These are phyloP conservation scores for Phylloporus sp. DNA, from an alignment of 1,284 basidiomycete species.

Conservation along the genomic window DNA sequence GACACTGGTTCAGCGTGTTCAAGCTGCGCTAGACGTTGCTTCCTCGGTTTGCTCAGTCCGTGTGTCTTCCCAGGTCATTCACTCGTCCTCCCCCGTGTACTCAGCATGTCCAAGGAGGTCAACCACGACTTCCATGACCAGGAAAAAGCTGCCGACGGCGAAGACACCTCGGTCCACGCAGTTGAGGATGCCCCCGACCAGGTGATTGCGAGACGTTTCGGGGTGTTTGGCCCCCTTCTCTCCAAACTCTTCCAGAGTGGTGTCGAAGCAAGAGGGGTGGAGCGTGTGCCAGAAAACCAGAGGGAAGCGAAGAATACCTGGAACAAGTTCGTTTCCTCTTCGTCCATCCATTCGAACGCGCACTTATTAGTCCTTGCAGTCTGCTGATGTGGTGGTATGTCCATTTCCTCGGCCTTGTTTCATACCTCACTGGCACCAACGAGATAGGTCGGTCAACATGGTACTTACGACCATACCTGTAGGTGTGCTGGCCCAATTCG, in stretches of 20 bases:
- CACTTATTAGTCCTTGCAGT: constrained; percentile 26
- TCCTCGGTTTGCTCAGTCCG: too few species aligned
- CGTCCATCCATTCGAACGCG: not conserved
- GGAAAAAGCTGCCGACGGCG: constrained; percentile 21
- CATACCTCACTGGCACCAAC: constrained; percentile 7
- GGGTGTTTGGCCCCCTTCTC: constrained; percentile 3
- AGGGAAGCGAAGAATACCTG: constrained; percentile 49
- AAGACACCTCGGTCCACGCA: not conserved
- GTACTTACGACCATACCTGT: constrained; percentile 61
- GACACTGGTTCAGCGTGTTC: too few species aligned
- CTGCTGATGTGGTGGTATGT: constrained; percentile 54
- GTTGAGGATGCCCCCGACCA: constrained; percentile 37
- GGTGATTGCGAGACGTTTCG: constrained; percentile 40
- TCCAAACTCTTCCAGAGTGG: constrained; percentile 13
- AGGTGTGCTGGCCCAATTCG: constrained; percentile 57
- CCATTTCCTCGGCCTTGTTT: not conserved
- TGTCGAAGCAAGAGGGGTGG: constrained; percentile 52
- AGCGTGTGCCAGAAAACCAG: constrained; percentile 54
- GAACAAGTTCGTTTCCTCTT: constrained; percentile 46
- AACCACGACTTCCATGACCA: constrained; percentile 19
- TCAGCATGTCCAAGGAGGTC: constrained; percentile 17
- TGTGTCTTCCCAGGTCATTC: too few species aligned
- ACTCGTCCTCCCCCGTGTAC: not conserved
- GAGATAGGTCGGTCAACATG: constrained; percentile 49
- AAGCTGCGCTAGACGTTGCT: too few species aligned